Evolutionary conservation across 2,329 filamentous ascomycete genomes (phyloP), one percentile per base, ranked within the genome.

Genomic region (Cladosporium sp.): DNA sequence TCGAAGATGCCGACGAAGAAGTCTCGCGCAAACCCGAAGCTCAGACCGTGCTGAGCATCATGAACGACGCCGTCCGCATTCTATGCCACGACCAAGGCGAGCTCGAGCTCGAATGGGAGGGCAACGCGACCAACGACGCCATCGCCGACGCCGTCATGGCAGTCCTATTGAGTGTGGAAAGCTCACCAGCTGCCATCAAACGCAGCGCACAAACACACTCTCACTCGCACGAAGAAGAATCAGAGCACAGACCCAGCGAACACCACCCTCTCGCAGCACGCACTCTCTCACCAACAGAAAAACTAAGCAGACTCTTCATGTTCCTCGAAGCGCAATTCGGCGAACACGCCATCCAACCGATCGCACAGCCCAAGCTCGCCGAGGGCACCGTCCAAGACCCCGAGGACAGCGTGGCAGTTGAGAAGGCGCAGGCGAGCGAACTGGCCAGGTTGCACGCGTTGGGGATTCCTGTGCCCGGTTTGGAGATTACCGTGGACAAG

Each of bases 251-350:
- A 71, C 7, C n/a, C n/a, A n/a, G n/a, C n/a, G n/a, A n/a, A 8
- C 20, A 12, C 15, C 45, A 48, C 25, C 45, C 45, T 3, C 45
- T 48, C 18, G 36, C 45, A 16, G 27, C 45, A 67, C 79, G 84
- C 11, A 79, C 85, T 38, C 70, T 89, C 36, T 79, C 79, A 8
- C 77, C 90, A 0, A 77, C 85, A 38, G 88, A 95, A 59, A 85
- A 88, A 35, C 82, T 97, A 35, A 81, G 85, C 55, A 84, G 92
- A 29, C 82, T 98, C 16, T 86, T 94, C 71, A 88, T 95, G 82
- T 95, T 98, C 74, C 84, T 98, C 12, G 93, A 98, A 74, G 88
- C 91, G 2, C 93, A 98, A 67, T 98, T 98, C 64, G 93, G 93
- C 54, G 77, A 82, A 27, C 85, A 93, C 56, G 85, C 88, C 53